Conservation (phyloP, 2,329 filamentous ascomycete species). For the Aspergillus tanneri region DNA sequence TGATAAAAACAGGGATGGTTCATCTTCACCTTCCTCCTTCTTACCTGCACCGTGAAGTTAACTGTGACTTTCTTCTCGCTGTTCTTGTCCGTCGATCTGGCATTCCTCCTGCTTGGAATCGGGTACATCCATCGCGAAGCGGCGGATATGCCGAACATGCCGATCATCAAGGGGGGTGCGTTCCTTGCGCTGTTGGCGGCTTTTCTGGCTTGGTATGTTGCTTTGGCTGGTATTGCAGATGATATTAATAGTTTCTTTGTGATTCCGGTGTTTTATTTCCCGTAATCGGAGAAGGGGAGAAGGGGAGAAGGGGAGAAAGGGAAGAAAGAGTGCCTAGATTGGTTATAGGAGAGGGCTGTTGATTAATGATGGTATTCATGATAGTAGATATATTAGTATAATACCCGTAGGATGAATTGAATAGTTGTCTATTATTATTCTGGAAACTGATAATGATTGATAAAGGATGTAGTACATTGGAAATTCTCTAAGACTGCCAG, state of each 20-base stretch:
- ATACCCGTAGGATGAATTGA: too few relatives aligned
- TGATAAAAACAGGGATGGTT: constrained; percentile 60
- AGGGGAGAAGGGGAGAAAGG: constrained; percentile 42
- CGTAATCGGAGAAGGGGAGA: constrained; percentile 76
- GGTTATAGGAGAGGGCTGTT: too few relatives aligned
- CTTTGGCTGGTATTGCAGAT: constrained; percentile 75
- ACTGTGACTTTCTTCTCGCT: constrained; percentile 72
- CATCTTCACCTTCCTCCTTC: constrained; percentile 72
- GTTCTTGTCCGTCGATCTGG: constrained; percentile 71
- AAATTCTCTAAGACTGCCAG: too few relatives aligned
- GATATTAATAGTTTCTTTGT: constrained; percentile 72
- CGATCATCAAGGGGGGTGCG: constrained; percentile 66
- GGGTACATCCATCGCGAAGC: constrained; percentile 57
- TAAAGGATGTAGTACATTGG: too few relatives aligned
- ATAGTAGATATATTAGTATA: too few relatives aligned
- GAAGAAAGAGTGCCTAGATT: background rate
- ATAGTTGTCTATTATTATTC: too few relatives aligned
- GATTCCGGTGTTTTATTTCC: constrained; percentile 84
- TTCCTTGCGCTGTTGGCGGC: constrained; percentile 72
- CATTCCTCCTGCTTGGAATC: constrained; percentile 67
- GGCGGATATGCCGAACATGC: constrained; percentile 37
- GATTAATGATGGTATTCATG: too few relatives aligned
- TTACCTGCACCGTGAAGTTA: constrained; percentile 70
- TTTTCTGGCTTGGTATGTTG: constrained; percentile 80
- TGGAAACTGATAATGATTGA: too few relatives aligned